Evolutionary conservation across 73 alveolate species (phyloP).

Genomic region (Paramecium sexaurelia): DNA sequence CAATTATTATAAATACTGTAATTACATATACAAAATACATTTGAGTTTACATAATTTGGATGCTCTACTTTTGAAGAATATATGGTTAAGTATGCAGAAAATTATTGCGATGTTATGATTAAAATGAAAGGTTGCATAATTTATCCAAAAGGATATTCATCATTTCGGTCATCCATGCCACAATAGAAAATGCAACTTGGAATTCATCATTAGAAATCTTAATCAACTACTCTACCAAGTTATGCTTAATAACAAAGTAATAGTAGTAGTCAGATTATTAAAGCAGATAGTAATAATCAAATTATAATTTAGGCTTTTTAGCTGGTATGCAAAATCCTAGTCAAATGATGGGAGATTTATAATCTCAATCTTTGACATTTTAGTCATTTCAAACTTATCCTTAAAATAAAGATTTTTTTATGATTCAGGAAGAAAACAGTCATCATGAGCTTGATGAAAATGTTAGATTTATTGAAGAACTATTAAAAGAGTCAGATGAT

Average conservation of each 20-base stretch:
- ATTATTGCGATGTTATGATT: constrained; percentile 58
- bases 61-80: constrained; percentile 64
- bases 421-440: constrained; percentile 61
- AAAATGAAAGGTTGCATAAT: constrained; percentile 46
- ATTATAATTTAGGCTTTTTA: constrained; percentile 48
- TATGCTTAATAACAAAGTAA: constrained; percentile 16
- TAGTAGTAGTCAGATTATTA: constrained; percentile 2
- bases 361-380: constrained; percentile 53
- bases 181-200: background rate
- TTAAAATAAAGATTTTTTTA: constrained; percentile 54
- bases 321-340: constrained; percentile 48
- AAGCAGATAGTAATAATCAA: constrained; percentile 36
- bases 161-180: background rate
- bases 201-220: constrained; percentile 30
- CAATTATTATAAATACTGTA: constrained; percentile 20
- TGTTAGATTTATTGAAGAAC: constrained; percentile 65
- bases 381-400: constrained; percentile 61
- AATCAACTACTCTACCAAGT: constrained; percentile 41
- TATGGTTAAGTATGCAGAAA: constrained; percentile 51
- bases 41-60: constrained; percentile 19
- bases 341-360: background rate
- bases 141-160: constrained; percentile 54
- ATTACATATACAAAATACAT: background rate
- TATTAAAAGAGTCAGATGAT: constrained; percentile 55
- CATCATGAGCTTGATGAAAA: constrained; percentile 65